A percentile compares a stretch with the other conserved stretches of the same genome.
phyloP scores from a whole-genome alignment of 805 yeast species.

The Zygoascus flipseniorum region DNA sequence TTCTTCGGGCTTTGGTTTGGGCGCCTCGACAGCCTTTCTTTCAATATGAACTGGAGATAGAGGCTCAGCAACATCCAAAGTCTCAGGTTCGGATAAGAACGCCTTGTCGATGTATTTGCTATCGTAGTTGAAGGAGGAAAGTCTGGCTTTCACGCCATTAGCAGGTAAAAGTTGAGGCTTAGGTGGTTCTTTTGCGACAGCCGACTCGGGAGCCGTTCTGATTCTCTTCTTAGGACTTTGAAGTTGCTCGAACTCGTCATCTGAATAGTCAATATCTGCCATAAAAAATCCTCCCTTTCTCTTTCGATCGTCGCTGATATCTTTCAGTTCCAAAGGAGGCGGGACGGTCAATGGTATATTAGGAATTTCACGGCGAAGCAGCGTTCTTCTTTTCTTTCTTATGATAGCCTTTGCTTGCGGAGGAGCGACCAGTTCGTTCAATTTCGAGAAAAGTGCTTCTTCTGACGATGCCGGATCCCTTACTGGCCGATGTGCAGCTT shows the following conservation, averaged over 20 bases:
- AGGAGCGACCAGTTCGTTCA: background rate
- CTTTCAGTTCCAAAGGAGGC: constrained; percentile 16
- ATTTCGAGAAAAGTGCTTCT: background rate
- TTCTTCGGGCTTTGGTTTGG: background rate
- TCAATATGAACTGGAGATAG: background rate
- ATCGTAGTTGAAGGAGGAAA: background rate
- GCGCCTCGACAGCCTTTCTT: background rate
- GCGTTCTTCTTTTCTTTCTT: background rate
- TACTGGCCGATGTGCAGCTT: background rate
- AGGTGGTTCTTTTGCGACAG: background rate
- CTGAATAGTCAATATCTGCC: constrained; percentile 27
- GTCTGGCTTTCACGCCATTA: background rate
- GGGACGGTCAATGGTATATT: background rate
- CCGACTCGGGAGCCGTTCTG: background rate
- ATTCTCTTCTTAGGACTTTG: constrained; percentile 1
- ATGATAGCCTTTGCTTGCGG: background rate
- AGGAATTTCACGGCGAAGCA: background rate
- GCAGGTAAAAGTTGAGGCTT: background rate
- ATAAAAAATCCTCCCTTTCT: constrained; percentile 27
- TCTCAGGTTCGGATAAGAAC: background rate
- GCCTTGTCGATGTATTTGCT: background rate
- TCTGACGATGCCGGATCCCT: background rate
- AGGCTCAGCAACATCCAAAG: background rate
- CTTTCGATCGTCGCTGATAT: constrained; percentile 21
- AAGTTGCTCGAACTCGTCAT: constrained; percentile 19